Base-by-base conservation (phyloP, 352 stramenopile species). In the Phytophthora macrochlamydospora region DNA sequence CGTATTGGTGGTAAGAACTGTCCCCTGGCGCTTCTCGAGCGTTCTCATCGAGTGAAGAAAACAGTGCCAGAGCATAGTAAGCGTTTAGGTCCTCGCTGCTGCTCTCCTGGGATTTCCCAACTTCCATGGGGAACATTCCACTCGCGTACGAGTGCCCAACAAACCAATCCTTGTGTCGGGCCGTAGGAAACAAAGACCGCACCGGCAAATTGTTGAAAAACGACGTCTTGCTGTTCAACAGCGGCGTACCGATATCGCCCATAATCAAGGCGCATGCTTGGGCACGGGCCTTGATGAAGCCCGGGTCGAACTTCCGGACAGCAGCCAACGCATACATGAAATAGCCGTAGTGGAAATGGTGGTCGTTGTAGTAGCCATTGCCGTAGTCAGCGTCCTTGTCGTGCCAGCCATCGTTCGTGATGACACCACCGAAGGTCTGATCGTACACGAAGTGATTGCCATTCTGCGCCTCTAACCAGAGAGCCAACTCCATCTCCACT, bases 71-170 rank as follows among this genome's bases (percentile, higher is more conserved):
- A 9, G 86, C 90, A 74, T 98, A 99, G 77, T 99, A 99, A 45
- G 92, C 95, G 74, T 99, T 99, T 30, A 97, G 72, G 50, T 88
- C 90, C 77, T 99, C 96, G 65, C 91, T 98, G 51, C 89, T 98
- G 70, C 91, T 98, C 71, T 99, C 97, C 75, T 99, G 95, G 32
- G 87, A 93, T 77, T 99, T 99, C 45, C 96, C 97, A 60, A 97
- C 91, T 40, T 89, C 72, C 82, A 98, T 97, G 31, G 85, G 83
- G 75, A 98, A 99, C 12, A 99, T 44, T 4, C 97, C 97, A 43
- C 90, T 98, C 9, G 97, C 95, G 80, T 98, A 99, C 53, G 93
- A 98, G 67, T 99, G 95, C 35, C 94, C 95, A 49, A 98, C 86
- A 77, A 96, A 99, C 89, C 94, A 98, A 57, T 98, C 96, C 76